These are phyloP conservation scores for Phytophthora cactorum DNA, from an alignment of 352 stramenopile genomes.

Conservation along the genomic window DNA sequence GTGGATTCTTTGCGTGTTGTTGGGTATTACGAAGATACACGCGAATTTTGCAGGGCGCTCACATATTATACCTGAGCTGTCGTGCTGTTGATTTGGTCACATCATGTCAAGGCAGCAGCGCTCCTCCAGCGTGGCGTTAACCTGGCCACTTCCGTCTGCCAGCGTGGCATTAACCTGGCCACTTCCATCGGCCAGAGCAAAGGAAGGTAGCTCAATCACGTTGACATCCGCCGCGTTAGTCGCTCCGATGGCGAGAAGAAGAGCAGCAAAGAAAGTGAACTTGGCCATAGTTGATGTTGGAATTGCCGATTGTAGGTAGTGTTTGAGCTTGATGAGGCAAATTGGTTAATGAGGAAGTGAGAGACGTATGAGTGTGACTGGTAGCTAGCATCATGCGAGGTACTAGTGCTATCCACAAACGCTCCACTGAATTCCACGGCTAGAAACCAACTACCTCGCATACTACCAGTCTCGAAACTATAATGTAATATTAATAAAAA, in stretches of 20 bases:
- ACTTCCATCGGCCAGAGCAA: constrained; percentile 7
- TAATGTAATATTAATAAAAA: no score
- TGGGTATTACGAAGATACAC: background rate
- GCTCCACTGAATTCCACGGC: background rate
- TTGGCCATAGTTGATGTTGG: constrained; percentile 16
- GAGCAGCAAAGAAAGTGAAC: constrained; percentile 21
- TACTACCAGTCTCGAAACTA: background rate
- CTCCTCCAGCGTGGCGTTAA: constrained; percentile 27
- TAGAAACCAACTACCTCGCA: background rate
- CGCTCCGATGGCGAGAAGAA: constrained; percentile 18
- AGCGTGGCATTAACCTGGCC: constrained; percentile 7
- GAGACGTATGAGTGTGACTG: background rate
- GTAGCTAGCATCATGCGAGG: background rate
- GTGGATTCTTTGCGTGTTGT: background rate
- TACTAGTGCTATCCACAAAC: background rate
- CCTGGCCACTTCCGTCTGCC: constrained; percentile 3
- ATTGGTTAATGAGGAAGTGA: constrained; percentile 14
- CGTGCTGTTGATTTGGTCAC: background rate
- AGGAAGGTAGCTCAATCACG: background rate
- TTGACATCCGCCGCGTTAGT: constrained; percentile 1
- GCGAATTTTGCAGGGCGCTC: background rate
- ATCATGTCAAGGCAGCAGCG: constrained; percentile 23
- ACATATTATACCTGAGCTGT: background rate
- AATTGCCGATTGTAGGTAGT: background rate
- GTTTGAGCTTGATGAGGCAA: constrained; percentile 20